These are phyloP conservation scores for Globisporangium nodosum DNA, from an alignment of 352 stramenopile genomes.

Conservation along the genomic window DNA sequence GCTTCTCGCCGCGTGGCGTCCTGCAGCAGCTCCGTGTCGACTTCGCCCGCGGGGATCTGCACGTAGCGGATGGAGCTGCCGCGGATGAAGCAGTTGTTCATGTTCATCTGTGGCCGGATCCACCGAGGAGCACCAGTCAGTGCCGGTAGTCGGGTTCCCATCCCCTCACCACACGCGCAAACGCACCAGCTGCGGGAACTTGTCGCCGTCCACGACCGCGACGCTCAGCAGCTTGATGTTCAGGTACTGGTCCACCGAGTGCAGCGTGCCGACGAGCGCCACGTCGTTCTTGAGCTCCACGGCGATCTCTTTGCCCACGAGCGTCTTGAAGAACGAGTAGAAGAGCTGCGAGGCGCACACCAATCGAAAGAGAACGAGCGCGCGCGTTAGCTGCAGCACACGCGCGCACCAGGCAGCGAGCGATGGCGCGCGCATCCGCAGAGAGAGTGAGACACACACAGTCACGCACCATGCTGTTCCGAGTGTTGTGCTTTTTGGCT, in stretches of 20 bases:
- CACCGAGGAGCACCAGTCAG: too few relatives aligned
- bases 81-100: conserved; percentile 99
- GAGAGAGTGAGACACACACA: too few relatives aligned
- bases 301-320: conserved; percentile 96
- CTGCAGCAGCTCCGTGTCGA: conserved; percentile 96
- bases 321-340: conserved; percentile 99
- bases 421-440: too few relatives aligned
- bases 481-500: too few relatives aligned
- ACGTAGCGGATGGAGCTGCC: conserved; percentile 98
- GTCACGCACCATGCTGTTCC: too few relatives aligned
- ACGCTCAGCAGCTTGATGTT: conserved; percentile 98
- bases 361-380: too few relatives aligned
- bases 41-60: conserved; percentile 94
- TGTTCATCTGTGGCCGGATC: conserved; percentile 58
- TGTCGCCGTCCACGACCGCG: conserved; percentile 93
- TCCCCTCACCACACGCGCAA: too few relatives aligned
- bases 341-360: conserved; percentile 79
- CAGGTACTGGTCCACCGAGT: conserved; percentile 99
- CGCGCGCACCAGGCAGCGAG: too few relatives aligned
- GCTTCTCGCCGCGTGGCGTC: conserved; percentile 67
- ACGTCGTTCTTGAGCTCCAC: conserved; percentile 99
- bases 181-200: conserved; percentile 94
- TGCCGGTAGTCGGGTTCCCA: too few relatives aligned
- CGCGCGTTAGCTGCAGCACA: background rate
- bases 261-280: conserved; percentile 92